These are phyloP conservation scores for Cetradonia linearis DNA, from an alignment of 495 filamentous ascomycete species.

Conservation along the genomic window DNA sequence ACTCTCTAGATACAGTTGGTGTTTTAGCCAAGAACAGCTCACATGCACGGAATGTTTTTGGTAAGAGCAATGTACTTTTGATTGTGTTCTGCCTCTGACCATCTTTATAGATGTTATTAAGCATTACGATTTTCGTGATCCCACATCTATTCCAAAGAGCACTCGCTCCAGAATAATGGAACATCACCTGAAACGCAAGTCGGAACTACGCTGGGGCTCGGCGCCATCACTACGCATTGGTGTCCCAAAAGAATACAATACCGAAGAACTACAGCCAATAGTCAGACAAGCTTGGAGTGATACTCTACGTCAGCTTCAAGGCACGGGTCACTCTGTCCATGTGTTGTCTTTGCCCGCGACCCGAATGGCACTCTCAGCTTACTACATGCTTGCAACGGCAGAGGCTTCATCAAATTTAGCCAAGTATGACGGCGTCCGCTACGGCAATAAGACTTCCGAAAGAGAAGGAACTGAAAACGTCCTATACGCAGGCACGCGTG, in stretches of 20 bases:
- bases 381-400: slow-evolving; percentile 90
- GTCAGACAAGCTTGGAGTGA: slow-evolving; percentile 60
- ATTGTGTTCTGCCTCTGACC: background rate
- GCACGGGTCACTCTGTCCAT: slow-evolving; percentile 56
- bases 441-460: slow-evolving; percentile 49
- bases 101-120: slow-evolving; percentile 36
- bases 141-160: slow-evolving; percentile 52
- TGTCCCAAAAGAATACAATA: slow-evolving; percentile 79
- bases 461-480: slow-evolving; percentile 36
- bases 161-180: slow-evolving; percentile 40
- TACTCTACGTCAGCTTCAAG: slow-evolving; percentile 46
- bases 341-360: slow-evolving; percentile 78
- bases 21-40: slow-evolving; percentile 50
- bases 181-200: slow-evolving; percentile 27
- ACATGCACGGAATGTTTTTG: slow-evolving; percentile 45
- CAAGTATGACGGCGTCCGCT: slow-evolving; percentile 92
- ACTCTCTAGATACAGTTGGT: slow-evolving; percentile 90
- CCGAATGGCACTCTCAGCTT: slow-evolving; percentile 74
- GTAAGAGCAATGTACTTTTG: slow-evolving; percentile 27
- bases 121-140: slow-evolving; percentile 61
- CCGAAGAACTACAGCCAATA: slow-evolving; percentile 59
- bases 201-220: slow-evolving; percentile 22
- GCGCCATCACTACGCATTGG: slow-evolving; percentile 46
- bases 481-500: slow-evolving; percentile 67
- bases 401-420: slow-evolving; percentile 97